phyloP scores from a whole-genome alignment of 495 filamentous ascomycete genomes.

The Hypoxylon fragiforme region DNA sequence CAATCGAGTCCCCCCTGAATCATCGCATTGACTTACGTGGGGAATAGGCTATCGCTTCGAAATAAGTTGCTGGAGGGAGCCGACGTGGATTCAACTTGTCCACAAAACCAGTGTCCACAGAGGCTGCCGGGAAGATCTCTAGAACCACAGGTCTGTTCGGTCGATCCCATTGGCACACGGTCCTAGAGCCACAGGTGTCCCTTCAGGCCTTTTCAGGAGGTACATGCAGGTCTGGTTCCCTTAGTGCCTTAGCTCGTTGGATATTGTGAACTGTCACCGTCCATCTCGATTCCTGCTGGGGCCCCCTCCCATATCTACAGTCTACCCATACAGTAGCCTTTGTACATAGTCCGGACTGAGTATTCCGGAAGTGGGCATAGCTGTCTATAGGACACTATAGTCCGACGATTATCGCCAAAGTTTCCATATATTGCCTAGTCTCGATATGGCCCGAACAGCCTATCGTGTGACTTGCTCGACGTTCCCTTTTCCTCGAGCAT shows the following conservation, averaged over 20 bases:
- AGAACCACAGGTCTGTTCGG: slow-evolving; percentile 7
- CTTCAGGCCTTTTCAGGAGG: background rate
- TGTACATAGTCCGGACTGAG: too few species aligned
- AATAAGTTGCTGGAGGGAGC: background rate
- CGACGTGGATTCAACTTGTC: slow-evolving; percentile 1
- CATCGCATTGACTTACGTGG: background rate
- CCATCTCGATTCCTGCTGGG: slow-evolving; percentile 8
- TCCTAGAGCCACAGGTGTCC: slow-evolving; percentile 1
- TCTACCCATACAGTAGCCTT: slow-evolving; percentile 23
- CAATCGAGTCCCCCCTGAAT: slow-evolving; percentile 1
- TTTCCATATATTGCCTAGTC: background rate
- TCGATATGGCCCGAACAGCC: too few species aligned
- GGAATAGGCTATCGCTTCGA: background rate
- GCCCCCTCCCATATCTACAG: slow-evolving; percentile 11
- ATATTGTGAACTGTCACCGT: slow-evolving; percentile 22
- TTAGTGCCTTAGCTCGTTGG: background rate
- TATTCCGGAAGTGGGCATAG: too few species aligned
- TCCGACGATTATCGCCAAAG: slow-evolving; percentile 7
- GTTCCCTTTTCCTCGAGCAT: background rate
- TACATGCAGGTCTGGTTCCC: background rate
- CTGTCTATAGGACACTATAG: slow-evolving; percentile 15
- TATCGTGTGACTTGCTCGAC: too few species aligned
- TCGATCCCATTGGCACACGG: slow-evolving; percentile 4
- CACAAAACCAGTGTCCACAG: slow-evolving; percentile 2
- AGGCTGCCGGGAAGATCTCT: background rate